These are phyloP conservation scores for Colletotrichum incanum DNA, from an alignment of 2,329 filamentous ascomycete genomes.

Conservation along the genomic window DNA sequence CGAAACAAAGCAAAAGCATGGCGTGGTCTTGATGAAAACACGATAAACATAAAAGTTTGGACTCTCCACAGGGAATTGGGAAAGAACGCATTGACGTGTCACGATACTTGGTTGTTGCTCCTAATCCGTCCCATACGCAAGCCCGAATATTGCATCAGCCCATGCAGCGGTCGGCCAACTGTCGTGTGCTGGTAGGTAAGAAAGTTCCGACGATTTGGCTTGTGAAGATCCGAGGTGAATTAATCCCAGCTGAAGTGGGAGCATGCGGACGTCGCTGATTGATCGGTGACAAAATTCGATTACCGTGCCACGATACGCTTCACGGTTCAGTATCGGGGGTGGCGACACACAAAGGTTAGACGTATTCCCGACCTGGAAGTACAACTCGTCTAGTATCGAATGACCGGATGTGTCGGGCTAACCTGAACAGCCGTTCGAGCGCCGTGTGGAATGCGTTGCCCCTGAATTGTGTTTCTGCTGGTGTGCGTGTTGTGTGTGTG, in stretches of 20 bases:
- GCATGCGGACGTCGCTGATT: slow-evolving; percentile 3
- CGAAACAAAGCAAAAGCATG: neutral
- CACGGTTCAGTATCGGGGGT: neutral
- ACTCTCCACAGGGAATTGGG: neutral
- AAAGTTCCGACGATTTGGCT: slow-evolving; percentile 8
- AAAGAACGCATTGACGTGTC: slow-evolving; percentile 6
- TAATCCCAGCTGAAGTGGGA: slow-evolving; percentile 19
- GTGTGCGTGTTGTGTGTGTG: neutral
- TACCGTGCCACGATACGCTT: neutral
- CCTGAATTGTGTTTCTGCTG: slow-evolving; percentile 1
- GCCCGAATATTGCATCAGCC: slow-evolving; percentile 1
- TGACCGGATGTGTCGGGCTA: neutral
- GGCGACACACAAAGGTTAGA: neutral
- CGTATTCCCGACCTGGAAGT: neutral
- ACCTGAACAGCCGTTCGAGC: neutral
- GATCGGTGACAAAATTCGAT: slow-evolving; percentile 11
- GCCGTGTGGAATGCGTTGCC: slow-evolving; percentile 17
- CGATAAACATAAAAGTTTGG: slow-evolving; percentile 1
- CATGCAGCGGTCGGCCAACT: slow-evolving; percentile 11
- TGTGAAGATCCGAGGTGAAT: neutral
- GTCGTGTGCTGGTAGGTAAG: neutral
- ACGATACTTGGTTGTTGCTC: neutral
- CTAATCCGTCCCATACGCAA: slow-evolving; percentile 2
- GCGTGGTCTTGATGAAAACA: neutral
- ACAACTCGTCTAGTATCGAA: slow-evolving; percentile 7